phyloP scores from a whole-genome alignment of 2,329 filamentous ascomycete species.

The Trichoderma koningiopsis region DNA sequence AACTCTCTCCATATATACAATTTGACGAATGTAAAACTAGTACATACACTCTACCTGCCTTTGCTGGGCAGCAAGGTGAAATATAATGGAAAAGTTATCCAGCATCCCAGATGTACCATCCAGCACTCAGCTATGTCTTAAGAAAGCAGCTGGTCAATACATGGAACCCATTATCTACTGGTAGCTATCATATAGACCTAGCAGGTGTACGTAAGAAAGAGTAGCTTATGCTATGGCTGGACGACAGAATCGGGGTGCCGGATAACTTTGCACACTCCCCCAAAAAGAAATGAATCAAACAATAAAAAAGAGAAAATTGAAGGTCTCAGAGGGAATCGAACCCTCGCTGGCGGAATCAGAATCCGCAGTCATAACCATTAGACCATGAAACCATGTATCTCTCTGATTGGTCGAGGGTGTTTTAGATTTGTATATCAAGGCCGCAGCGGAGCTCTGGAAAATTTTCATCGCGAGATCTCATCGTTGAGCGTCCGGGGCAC shows the following conservation, averaged over 20 bases:
- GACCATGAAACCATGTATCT: constrained; percentile 22
- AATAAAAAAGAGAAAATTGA: background rate
- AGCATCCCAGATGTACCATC: too few species aligned
- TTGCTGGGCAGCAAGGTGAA: background rate
- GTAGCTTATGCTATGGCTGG: too few species aligned
- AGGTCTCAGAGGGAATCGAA: constrained; percentile 28
- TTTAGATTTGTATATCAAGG: too few species aligned
- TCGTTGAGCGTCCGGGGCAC: constrained; percentile 1
- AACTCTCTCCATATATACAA: background rate
- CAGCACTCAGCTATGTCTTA: too few species aligned
- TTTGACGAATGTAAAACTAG: background rate
- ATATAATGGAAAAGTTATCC: background rate
- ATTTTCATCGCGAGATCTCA: background rate
- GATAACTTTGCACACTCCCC: too few species aligned
- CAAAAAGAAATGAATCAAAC: background rate
- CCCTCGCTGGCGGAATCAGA: constrained; percentile 29
- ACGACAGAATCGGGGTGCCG: too few species aligned
- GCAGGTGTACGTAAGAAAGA: too few species aligned
- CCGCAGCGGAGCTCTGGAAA: too few species aligned
- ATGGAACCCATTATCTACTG: too few species aligned
- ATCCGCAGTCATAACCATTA: constrained; percentile 29
- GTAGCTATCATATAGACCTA: too few species aligned
- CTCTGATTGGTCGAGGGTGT: background rate
- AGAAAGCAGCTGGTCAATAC: too few species aligned
- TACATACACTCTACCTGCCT: background rate